These are phyloP conservation scores for Kalmusia sp. DNA, from an alignment of 2,329 filamentous ascomycete species.

Conservation along the genomic window DNA sequence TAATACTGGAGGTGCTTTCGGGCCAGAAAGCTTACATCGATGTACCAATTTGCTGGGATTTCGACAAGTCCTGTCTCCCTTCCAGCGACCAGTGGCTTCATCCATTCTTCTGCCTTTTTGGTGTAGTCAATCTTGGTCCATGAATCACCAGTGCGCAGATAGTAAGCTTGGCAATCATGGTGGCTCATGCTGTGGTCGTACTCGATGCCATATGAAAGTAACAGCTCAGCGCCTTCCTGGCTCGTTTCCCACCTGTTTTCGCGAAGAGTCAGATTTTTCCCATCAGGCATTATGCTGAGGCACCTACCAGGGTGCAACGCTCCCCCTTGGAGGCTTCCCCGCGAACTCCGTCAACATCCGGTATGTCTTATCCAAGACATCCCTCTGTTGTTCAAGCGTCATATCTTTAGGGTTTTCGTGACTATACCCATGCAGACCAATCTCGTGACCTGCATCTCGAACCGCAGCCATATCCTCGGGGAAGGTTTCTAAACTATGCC, in stretches of 20 bases:
- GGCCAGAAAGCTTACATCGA: constrained; percentile 58
- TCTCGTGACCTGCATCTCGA: constrained; percentile 70
- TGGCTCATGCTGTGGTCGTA: constrained; percentile 74
- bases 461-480: constrained; percentile 68
- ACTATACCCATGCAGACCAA: constrained; percentile 72
- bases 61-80: constrained; percentile 69
- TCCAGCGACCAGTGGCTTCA: constrained; percentile 69
- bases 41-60: constrained; percentile 71
- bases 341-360: constrained; percentile 73
- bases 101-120: constrained; percentile 68
- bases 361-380: constrained; percentile 77
- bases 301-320: constrained; percentile 70
- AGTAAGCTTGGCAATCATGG: constrained; percentile 70
- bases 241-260: constrained; percentile 70
- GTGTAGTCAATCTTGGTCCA: constrained; percentile 74
- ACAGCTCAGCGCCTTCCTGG: constrained; percentile 69
- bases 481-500: constrained; percentile 68
- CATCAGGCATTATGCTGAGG: not conserved
- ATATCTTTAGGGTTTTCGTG: constrained; percentile 77
- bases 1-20: constrained; percentile 49
- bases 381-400: constrained; percentile 76
- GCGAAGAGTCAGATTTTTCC: not conserved
- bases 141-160: constrained; percentile 66
- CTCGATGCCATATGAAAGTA: constrained; percentile 71
- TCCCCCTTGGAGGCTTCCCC: constrained; percentile 73